Conservation (phyloP, 139 green algal species). For the Haematococcus sp. region DNA sequence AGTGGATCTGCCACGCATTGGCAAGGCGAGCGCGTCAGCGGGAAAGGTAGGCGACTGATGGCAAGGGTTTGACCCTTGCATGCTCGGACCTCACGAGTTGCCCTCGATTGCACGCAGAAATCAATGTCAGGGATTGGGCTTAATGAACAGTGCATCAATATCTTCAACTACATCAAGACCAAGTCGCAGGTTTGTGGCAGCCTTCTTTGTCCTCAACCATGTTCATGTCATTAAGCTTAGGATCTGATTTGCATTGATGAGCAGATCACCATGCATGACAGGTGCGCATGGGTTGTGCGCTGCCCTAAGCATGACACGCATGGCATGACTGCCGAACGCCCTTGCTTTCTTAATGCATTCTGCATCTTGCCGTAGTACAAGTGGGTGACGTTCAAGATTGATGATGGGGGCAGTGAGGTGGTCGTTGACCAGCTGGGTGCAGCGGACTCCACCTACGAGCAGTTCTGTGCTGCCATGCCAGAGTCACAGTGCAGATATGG, state of each 20-base stretch:
- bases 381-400: conserved; percentile 81
- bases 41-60: conserved; percentile 12
- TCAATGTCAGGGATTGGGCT: conserved; percentile 88
- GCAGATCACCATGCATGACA: conserved; percentile 1
- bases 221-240: not conserved
- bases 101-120: conserved; percentile 39
- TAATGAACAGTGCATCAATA: conserved; percentile 73
- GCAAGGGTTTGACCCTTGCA: not conserved
- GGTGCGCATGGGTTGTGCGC: no score
- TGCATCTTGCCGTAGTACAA: conserved; percentile 36
- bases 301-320: not conserved
- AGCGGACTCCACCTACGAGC: conserved; percentile 52
- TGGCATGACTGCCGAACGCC: conserved; percentile 4
- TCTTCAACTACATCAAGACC: conserved; percentile 85
- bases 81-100: not conserved
- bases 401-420: conserved; percentile 67
- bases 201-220: no score
- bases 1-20: conserved; percentile 17
- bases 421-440: conserved; percentile 68
- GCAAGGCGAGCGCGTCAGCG: not conserved
- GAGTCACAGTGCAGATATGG: conserved; percentile 76
- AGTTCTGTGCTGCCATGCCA: conserved; percentile 70
- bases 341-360: not conserved
- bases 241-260: conserved; percentile 3
- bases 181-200: conserved; percentile 52